Evolutionary conservation across 2,329 filamentous ascomycete genomes (phyloP), one percentile per base, ranked within the genome.

Genomic region (Pestalotiopsis sp.): DNA sequence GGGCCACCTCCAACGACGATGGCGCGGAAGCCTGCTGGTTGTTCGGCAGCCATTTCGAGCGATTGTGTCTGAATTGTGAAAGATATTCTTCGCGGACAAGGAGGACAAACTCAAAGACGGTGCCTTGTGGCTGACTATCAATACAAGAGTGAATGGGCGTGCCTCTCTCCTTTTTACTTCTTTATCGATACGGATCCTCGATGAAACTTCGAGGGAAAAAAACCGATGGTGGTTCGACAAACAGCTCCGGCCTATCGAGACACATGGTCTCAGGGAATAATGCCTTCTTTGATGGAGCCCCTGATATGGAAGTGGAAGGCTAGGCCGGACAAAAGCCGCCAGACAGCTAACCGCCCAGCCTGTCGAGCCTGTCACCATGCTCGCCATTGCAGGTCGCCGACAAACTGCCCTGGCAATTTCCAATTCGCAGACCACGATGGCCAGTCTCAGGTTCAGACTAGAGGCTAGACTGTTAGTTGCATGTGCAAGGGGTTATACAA

Each of bases 1-100:
- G 75, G 74, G 39, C 75, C 75, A 24, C 72, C 75, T 65, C 75
- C 75, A 1, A 75, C 73, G 58, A 77, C 69, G 17, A 77, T 68
- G 30, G 69, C 73, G 52, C 73, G 70, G 67, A 77, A 77, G 20
- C 55, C 35, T 10, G 60, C 4, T 69, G 74, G 17, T 20, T 61
- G 38, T 20, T 61, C 58, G 9, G 26, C 58, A 61, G 58, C 58
- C 58, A 61, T 61, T 58, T 26, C 44, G 56, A 14, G 14, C 20
- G 44, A 22, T 26, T 58, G 24, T 26, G 26, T 58, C 26, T 35
- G 56, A 22, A 17, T 14, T 58, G 56, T 26, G 26, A 58, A 35
- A 58, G 14, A 26, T 58, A 35, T 26, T 52, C 44, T 52, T 26
- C 26, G 24, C 38, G 58, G 22, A 58, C 26, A 61, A 61, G 44